These are phyloP conservation scores for Blastomyces percursus DNA, from an alignment of 2,329 filamentous ascomycete genomes.

Conservation along the genomic window DNA sequence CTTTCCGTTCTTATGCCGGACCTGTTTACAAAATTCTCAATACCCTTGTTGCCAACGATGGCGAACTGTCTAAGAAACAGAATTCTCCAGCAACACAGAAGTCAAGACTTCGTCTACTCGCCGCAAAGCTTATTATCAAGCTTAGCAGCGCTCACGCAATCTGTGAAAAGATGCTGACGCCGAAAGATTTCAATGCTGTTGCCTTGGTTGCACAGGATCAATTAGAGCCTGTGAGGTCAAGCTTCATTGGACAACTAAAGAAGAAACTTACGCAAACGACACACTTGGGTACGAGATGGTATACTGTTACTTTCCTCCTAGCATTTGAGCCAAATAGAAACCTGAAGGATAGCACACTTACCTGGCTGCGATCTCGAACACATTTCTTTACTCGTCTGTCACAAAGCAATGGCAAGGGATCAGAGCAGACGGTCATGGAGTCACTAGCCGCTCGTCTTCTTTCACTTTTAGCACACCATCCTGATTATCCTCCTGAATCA, in stretches of 20 bases:
- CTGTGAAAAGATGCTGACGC: conserved; percentile 59
- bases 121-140: conserved; percentile 72
- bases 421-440: conserved; percentile 59
- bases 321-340: conserved; percentile 76
- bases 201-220: conserved; percentile 72
- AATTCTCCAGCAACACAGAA: conserved; percentile 69
- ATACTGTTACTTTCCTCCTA: conserved; percentile 77
- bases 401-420: conserved; percentile 26
- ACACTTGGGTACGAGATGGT: conserved; percentile 77
- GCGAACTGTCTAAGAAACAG: conserved; percentile 65
- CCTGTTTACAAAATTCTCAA: conserved; percentile 71
- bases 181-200: conserved; percentile 67
- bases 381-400: conserved; percentile 48
- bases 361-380: conserved; percentile 78
- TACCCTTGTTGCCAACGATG: conserved; percentile 60
- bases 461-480: conserved; percentile 84
- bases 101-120: conserved; percentile 67
- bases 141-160: conserved; percentile 65
- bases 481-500: conserved; percentile 54
- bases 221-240: conserved; percentile 59
- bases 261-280: conserved; percentile 46
- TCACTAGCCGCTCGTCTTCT: conserved; percentile 70
- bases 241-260: conserved; percentile 75
- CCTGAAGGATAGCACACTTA: conserved; percentile 64
- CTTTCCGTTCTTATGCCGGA: conserved; percentile 44